These are phyloP conservation scores for Leccinellum albellum DNA, from an alignment of 768 basidiomycete species.

Conservation along the genomic window DNA sequence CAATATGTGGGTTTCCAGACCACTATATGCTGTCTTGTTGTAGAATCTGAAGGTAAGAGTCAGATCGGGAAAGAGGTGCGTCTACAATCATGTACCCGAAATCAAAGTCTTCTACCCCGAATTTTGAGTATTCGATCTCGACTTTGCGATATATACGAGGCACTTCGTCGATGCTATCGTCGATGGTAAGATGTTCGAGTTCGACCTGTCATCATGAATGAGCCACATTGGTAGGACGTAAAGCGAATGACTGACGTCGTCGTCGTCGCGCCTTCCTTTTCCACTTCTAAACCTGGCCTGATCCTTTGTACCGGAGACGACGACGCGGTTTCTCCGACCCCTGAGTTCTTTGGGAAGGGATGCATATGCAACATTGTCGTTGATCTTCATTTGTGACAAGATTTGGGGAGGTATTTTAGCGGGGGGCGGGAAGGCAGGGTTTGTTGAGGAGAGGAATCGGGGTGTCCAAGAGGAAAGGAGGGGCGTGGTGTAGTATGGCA, in stretches of 20 bases:
- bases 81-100: constrained; percentile 62
- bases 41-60: constrained; percentile 61
- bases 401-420: constrained; percentile 78
- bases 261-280: constrained; percentile 49
- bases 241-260: constrained; percentile 32
- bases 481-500: constrained; percentile 74
- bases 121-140: constrained; percentile 97
- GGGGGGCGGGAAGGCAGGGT: constrained; percentile 58
- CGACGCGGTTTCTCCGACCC: constrained; percentile 76
- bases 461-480: constrained; percentile 67
- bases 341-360: constrained; percentile 80
- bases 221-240: not conserved
- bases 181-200: constrained; percentile 49
- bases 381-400: constrained; percentile 72
- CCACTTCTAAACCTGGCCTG: constrained; percentile 86
- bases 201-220: constrained; percentile 39
- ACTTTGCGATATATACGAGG: constrained; percentile 86
- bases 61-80: not conserved
- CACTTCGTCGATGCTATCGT: constrained; percentile 55
- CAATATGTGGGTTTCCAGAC: constrained; percentile 93
- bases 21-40: constrained; percentile 86
- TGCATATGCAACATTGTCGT: constrained; percentile 90
- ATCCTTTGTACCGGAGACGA: constrained; percentile 45
- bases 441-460: constrained; percentile 51
- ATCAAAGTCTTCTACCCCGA: constrained; percentile 98